Base-by-base conservation (phyloP, 495 filamentous ascomycete genomes). In the Hypoxylon fuscum region DNA sequence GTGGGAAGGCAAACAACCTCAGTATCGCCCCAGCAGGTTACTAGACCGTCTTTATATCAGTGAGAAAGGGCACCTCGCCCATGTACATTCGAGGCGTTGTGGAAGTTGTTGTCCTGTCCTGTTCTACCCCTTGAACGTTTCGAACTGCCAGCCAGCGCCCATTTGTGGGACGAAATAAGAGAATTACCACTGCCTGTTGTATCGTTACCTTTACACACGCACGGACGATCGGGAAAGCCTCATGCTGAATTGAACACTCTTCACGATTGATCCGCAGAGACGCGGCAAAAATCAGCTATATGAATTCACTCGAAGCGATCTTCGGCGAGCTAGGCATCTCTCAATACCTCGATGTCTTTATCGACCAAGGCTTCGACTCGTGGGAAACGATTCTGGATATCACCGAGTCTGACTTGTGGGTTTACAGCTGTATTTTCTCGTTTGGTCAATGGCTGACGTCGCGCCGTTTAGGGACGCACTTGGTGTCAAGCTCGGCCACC, bases 381-480 rank as follows among this genome's bases (percentile, higher is more conserved):
- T 93, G 90, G 90, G 88, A 92, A 31, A 90, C 88, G 4, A 82
- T 92, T 38, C 75, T 90, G 48, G 90, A 92, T 49, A 91, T 93
- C 42, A 91, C 88, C 40, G 90, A 93, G 72, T 87, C 88, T 34
- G 90, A 93, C 73, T 78, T 93, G 85, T 90, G 77, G 72, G 87
- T 72, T 40, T 23, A 20, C 18, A 15, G 18, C 20, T 40, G n/a
- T 41, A 0, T 41, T 10, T 27, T 23, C 17, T 22, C 15, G 15
- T 15, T 11, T 8, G 47, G 46, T 34, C 52, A 58, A 54, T 55
- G 37, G 53, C 48, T 66, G 47, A 66, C 57, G 35, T 54, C 12
- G 35, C 27, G 37, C n/a, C 32, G 44, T 17, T 64, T 59, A 91
- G 88, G 49, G 87, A 86, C 75, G 77, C 79, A 35, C 75, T 92